Percentiles rank a stretch among this genome's conserved stretches.
phyloP scores from a whole-genome alignment of 805 yeast species.

The Nakazawaea pomicola region DNA sequence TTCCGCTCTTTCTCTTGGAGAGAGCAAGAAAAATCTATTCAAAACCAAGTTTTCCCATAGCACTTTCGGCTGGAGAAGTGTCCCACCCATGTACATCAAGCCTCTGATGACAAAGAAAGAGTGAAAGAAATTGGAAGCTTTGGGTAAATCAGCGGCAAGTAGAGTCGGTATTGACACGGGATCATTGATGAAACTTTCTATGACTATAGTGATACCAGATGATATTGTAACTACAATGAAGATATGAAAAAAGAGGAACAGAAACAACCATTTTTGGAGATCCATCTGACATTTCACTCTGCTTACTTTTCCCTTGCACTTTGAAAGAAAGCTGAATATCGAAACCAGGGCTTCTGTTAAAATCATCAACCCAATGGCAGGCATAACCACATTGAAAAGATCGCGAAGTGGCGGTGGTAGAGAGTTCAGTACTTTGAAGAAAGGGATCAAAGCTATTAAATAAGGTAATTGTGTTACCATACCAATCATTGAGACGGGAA shows the following conservation, averaged over 20 bases:
- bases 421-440: slow-evolving; percentile 46
- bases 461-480: slow-evolving; percentile 70
- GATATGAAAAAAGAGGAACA: slow-evolving; percentile 75
- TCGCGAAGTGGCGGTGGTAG: slow-evolving; percentile 51
- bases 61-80: slow-evolving; percentile 54
- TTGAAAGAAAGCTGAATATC: slow-evolving; percentile 49
- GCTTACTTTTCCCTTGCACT: slow-evolving; percentile 54
- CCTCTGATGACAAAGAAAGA: slow-evolving; percentile 75
- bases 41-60: slow-evolving; percentile 36
- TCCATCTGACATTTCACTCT: slow-evolving; percentile 63
- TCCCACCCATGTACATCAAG: slow-evolving; percentile 68
- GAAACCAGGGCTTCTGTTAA: slow-evolving; percentile 60
- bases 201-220: slow-evolving; percentile 63
- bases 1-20: slow-evolving; percentile 56
- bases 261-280: slow-evolving; percentile 72
- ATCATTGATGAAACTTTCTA: slow-evolving; percentile 56
- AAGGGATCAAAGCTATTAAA: slow-evolving; percentile 56
- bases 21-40: slow-evolving; percentile 36
- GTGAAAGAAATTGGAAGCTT: slow-evolving; percentile 81
- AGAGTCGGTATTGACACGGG: slow-evolving; percentile 71
- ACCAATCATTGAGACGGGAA: slow-evolving; percentile 81
- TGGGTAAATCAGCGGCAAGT: slow-evolving; percentile 76
- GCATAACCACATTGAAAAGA: slow-evolving; percentile 56
- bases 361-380: slow-evolving; percentile 59
- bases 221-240: slow-evolving; percentile 83